Evolutionary conservation across 371 early-diverging fungal species (phyloP).

Genomic region (Rhizopus stolonifer): DNA sequence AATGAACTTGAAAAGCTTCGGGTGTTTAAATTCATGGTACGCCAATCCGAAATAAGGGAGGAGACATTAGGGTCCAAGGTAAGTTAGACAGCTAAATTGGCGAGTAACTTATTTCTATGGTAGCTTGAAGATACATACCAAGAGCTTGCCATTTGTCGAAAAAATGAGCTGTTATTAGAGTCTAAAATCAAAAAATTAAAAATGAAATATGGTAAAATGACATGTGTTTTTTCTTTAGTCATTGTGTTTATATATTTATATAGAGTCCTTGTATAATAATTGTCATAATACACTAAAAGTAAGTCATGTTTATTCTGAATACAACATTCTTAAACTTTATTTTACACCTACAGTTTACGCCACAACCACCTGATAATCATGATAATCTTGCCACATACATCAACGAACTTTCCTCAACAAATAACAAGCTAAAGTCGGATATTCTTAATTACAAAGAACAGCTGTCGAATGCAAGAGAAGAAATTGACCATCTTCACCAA

Average conservation of each 20-base stretch:
- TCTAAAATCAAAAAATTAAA: constrained; percentile 34
- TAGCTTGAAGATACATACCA: constrained; percentile 45
- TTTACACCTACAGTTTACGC: neutral
- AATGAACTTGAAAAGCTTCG: constrained; percentile 43
- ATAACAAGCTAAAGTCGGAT: constrained; percentile 40
- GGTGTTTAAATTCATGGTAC: constrained; percentile 43
- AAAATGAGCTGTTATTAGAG: constrained; percentile 34
- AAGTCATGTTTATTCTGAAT: neutral
- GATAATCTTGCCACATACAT: constrained; percentile 29
- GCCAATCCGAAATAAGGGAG: constrained; percentile 46
- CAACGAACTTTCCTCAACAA: constrained; percentile 46
- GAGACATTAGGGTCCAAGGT: constrained; percentile 40
- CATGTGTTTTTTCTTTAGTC: neutral
- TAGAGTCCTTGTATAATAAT: constrained; percentile 19
- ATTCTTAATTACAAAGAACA: constrained; percentile 35
- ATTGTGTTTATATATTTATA: neutral
- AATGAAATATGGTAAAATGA: constrained; percentile 27
- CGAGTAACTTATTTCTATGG: neutral
- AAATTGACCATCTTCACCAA: constrained; percentile 24
- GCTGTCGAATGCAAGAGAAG: constrained; percentile 35
- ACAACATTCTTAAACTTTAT: neutral
- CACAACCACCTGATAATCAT: neutral
- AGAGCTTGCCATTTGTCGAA: constrained; percentile 31
- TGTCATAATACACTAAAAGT: constrained; percentile 24
- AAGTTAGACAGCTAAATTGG: neutral